Conservation (phyloP, 352 stramenopile genomes). For the Phytophthora sojae region DNA sequence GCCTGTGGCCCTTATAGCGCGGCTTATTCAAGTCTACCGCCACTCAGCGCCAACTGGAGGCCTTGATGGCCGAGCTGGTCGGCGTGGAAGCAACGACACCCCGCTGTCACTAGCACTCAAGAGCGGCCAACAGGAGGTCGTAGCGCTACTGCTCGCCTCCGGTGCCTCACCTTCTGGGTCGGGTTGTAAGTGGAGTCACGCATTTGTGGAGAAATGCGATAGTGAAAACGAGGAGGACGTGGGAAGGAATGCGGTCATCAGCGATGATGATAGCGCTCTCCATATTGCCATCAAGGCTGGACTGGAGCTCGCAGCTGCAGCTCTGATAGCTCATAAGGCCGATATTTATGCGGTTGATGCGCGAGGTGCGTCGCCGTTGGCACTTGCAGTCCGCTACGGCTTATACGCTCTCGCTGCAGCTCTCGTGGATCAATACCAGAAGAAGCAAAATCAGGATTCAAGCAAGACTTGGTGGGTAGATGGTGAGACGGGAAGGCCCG, state of each 20-base stretch:
- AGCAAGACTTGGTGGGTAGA: conserved; percentile 56
- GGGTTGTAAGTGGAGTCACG: conserved; percentile 37
- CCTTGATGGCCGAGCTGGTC: conserved; percentile 36
- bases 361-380: conserved; percentile 46
- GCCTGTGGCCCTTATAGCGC: conserved; percentile 48
- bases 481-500: conserved; percentile 49
- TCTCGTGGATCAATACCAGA: conserved; percentile 39
- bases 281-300: conserved; percentile 70
- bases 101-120: conserved; percentile 69
- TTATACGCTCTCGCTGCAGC: conserved; percentile 61
- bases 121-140: conserved; percentile 56
- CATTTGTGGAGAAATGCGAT: conserved; percentile 31
- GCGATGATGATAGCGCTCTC: conserved; percentile 52
- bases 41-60: conserved; percentile 32
- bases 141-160: conserved; percentile 50
- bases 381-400: conserved; percentile 63
- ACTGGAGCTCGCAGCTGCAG: conserved; percentile 44
- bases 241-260: conserved; percentile 20
- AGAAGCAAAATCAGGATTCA: conserved; percentile 17
- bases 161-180: conserved; percentile 43
- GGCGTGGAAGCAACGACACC: conserved; percentile 57
- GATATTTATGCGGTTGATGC: conserved; percentile 52
- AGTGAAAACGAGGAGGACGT: conserved; percentile 15
- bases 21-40: conserved; percentile 59
- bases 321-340: conserved; percentile 58